These are phyloP conservation scores for Dalechampia spathulata DNA, from an alignment of 441 rosid genomes.

Conservation along the genomic window DNA sequence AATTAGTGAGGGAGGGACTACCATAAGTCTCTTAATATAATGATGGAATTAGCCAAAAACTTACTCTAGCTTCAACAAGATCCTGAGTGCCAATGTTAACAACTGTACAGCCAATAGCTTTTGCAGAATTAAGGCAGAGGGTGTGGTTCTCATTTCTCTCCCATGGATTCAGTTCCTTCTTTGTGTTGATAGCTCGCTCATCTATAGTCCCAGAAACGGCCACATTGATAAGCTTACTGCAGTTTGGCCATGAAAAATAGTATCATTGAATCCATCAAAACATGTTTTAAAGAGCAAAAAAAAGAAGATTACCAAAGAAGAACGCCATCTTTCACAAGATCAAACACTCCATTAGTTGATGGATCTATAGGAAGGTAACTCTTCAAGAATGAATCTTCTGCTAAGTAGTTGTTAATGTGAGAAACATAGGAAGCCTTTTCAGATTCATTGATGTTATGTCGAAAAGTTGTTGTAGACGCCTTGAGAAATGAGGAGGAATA, in stretches of 20 bases:
- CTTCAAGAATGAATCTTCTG: slow-evolving; percentile 83
- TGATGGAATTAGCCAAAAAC: slow-evolving; percentile 19
- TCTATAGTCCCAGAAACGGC: slow-evolving; percentile 98
- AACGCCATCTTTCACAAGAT: slow-evolving; percentile 89
- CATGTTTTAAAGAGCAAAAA: too few relatives aligned
- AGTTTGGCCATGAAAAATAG: too few relatives aligned
- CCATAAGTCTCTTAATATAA: background rate
- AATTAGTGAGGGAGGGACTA: too few relatives aligned
- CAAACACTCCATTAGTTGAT: slow-evolving; percentile 68
- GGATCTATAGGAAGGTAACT: slow-evolving; percentile 79
- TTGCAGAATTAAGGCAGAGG: slow-evolving; percentile 95
- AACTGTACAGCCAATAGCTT: slow-evolving; percentile 98
- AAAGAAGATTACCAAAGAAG: slow-evolving; percentile 99
- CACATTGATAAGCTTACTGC: slow-evolving; percentile 97
- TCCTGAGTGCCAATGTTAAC: slow-evolving; percentile 97
- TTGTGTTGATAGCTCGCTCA: slow-evolving; percentile 97
- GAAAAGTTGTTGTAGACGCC: slow-evolving; percentile 85
- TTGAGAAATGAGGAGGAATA: slow-evolving; percentile 73
- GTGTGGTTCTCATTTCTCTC: slow-evolving; percentile 98
- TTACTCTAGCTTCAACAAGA: slow-evolving; percentile 91
- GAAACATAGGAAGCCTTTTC: slow-evolving; percentile 93
- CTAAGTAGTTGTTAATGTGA: slow-evolving; percentile 74
- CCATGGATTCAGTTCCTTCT: slow-evolving; percentile 83
- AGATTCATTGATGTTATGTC: slow-evolving; percentile 74
- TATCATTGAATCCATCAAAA: too few relatives aligned